Evolutionary conservation across 192 early-diverging fungal species (phyloP).

Genomic region (Borealophlyctis nickersoniae): DNA sequence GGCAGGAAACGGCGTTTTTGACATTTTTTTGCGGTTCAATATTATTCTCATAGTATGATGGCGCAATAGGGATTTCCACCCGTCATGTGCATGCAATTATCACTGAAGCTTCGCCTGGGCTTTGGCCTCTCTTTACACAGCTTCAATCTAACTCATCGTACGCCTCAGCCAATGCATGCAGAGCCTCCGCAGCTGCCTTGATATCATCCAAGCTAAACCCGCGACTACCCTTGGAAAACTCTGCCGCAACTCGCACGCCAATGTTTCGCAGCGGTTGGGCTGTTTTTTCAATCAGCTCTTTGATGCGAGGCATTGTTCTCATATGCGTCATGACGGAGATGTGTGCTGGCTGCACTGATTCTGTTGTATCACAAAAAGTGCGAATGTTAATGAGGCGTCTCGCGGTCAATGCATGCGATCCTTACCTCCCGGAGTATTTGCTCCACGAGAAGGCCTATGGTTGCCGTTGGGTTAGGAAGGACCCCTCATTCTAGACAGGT

Average conservation of each 20-base stretch:
- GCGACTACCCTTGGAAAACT: conserved; percentile 23
- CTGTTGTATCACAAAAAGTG: conserved; percentile 8
- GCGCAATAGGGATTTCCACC: no score
- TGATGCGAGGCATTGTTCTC: background rate
- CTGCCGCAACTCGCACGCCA: background rate
- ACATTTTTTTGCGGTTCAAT: no score
- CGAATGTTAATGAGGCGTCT: conserved; percentile 4
- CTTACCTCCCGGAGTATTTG: background rate
- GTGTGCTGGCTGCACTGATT: conserved; percentile 2
- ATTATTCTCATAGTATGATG: no score
- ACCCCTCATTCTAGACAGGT: background rate
- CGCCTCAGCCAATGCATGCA: conserved; percentile 15
- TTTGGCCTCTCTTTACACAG: no score
- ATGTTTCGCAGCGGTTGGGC: background rate
- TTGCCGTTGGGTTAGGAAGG: background rate
- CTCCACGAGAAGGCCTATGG: background rate
- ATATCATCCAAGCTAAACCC: conserved; percentile 16
- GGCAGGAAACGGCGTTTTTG: no score
- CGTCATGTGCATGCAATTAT: no score
- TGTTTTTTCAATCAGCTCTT: background rate
- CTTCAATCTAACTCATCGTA: no score
- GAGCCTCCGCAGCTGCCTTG: conserved; percentile 1
- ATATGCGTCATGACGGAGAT: background rate
- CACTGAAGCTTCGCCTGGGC: no score
- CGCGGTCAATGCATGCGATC: background rate